Evolutionary conservation across 345 rosid genomes (phyloP), one percentile per base, ranked within the genome.

Genomic region (Melaleuca quinquenervia): DNA sequence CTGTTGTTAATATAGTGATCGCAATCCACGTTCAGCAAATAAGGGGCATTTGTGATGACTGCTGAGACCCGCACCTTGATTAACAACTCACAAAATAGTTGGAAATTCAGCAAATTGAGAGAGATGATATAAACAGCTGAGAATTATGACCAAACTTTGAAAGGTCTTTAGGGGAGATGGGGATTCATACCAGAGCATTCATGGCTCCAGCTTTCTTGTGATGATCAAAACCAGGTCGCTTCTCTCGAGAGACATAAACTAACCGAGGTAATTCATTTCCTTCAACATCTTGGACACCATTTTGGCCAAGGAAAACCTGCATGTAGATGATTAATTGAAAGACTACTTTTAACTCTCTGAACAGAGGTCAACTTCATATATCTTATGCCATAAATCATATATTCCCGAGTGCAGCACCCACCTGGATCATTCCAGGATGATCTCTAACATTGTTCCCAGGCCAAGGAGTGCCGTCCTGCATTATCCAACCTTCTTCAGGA

Each of bases 391-490:
- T 41, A 22, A 53, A 52, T 10, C n/a, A 84, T 3, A 15, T 50
- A 85, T 84, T 54, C 70, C 13, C 3, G 50, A 62, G 56, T 84
- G 50, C 84, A 86, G 85, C 45, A 84, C 29, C 90, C 54, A 95
- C 98, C 97, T 96, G 98, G 83, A 96, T 96, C 98, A 96, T 96
- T 85, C 98, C 98, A 50, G 98, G 98, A 88, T 96, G 98, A 92
- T 96, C 98, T 82, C 96, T 89, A 82, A 95, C 95, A 87, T 93
- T 93, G 89, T 96, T 96, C 86, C 98, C 98, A 0, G 98, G 98
- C 97, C 98, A 96, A 55, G 95, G 97, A 85, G 96, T 95, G 70
- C 98, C 98, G 83, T 95, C 98, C 88, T 96, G 98, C 98, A 96
- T 96, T 53, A 98, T 96, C 98, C 98, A 96, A 53, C 98, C 98